phyloP scores from a whole-genome alignment of 768 basidiomycete species.

The Amanita pseudoporphyria region DNA sequence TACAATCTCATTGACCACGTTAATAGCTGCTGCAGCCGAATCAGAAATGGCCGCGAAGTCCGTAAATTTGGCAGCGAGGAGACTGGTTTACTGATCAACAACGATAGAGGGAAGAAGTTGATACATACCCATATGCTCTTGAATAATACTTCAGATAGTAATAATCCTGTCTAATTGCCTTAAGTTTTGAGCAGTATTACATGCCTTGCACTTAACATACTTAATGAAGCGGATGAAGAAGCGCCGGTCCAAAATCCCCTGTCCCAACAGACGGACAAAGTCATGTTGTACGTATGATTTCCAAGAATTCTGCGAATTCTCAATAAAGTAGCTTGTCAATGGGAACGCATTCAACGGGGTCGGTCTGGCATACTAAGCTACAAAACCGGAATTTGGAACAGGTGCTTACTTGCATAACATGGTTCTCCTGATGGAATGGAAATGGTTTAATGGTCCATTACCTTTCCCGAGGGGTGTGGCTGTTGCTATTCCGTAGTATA shows the following conservation, averaged over 20 bases:
- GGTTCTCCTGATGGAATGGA: conserved; percentile 44
- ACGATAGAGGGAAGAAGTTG: neutral
- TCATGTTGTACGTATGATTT: conserved; percentile 73
- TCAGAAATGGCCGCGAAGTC: conserved; percentile 51
- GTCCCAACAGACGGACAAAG: conserved; percentile 69
- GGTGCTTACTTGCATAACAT: conserved; percentile 37
- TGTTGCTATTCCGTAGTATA: conserved; percentile 62
- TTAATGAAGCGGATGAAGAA: conserved; percentile 80
- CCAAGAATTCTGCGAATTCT: conserved; percentile 48
- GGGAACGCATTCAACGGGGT: conserved; percentile 57
- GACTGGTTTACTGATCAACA: conserved; percentile 24
- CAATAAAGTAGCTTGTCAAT: conserved; percentile 55
- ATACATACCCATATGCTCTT: conserved; percentile 56
- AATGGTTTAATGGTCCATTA: conserved; percentile 81
- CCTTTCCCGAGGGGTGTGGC: conserved; percentile 64
- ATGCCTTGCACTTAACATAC: conserved; percentile 28
- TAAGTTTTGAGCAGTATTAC: neutral
- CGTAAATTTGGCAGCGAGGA: conserved; percentile 72
- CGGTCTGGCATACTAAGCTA: conserved; percentile 29
- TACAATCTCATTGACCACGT: conserved; percentile 56
- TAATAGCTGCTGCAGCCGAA: conserved; percentile 53
- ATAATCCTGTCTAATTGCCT: conserved; percentile 60
- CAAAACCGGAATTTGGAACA: neutral
- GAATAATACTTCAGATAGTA: conserved; percentile 77
- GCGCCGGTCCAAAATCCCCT: conserved; percentile 55